phyloP scores from a whole-genome alignment of 176 grass and related monocot species.

The Triticum aestivum region IWGSC_CS_RefSeq_v2.1 NC_057798.1:399415935-399416434 shows the following conservation, averaged over 20 bases:
- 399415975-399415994: constrained; percentile 68
- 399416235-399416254: background rate
- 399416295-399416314: background rate
- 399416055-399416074: background rate
- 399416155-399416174: background rate
- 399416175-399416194: background rate
- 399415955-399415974: constrained; percentile 52
- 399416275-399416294: background rate
- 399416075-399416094: constrained; percentile 20
- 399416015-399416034: constrained; percentile 67
- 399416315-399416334: background rate
- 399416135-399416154: background rate
- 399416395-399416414: constrained; percentile 68
- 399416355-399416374: constrained; percentile 53
- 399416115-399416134: background rate
- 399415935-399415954: constrained; percentile 48
- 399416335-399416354: constrained; percentile 81
- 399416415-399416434: constrained; percentile 52
- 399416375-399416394: constrained; percentile 46
- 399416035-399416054: background rate
- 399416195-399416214: background rate
- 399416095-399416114: background rate
- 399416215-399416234: background rate
- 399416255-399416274: background rate
- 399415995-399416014: constrained; percentile 64